Evolutionary conservation across 164 flowering plant genomes (phyloP), one percentile per base, ranked within the genome.

Genomic region (Liriodendron chinense): DNA sequence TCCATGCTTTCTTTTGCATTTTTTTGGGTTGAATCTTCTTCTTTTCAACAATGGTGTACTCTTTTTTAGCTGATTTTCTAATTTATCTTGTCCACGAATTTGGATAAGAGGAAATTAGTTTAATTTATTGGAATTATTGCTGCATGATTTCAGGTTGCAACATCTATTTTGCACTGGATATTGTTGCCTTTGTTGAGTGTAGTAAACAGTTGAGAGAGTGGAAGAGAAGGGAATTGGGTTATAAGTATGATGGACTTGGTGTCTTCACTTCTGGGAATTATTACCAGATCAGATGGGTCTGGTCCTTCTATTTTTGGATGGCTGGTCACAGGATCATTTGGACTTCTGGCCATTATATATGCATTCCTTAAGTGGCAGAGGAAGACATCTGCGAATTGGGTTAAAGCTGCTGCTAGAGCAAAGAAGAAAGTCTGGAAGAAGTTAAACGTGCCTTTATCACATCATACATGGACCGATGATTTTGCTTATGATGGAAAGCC

Each of bases 381-480:
- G 72, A 87, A 72, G 71, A 78, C 83, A 9, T 86, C 90, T 72
- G 79, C 89, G 48, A 85, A 89, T 81, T 88, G 93, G 92, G 85
- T 88, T 71, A 89, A 90, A 80, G 96, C 91, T 76, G 89, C 93
- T 72, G 91, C 96, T 23, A 80, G 77, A 82, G 92, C 86, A n/a
- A 91, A 91, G 83, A 85, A 90, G 75, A 80, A 87, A 78, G 86
- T 83, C 1, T 87, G 87, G 90, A 87, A 85, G 57, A 89, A 82
- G 81, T 78, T 87, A 8, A 89, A 86, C 72, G 89, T 86, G 77
- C 92, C 93, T 65, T 77, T 89, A 50, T 87, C 93, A 70, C 86
- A 80, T 75, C 96, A 91, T 83, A 81, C 82, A 57, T 91, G 96
- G 93, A 74, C 76, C 20, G 90, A 89, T 68, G 91, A 91, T 74